These are phyloP conservation scores for Lachancea quebecensis DNA, from an alignment of 805 yeast species.

Conservation along the genomic window DNA sequence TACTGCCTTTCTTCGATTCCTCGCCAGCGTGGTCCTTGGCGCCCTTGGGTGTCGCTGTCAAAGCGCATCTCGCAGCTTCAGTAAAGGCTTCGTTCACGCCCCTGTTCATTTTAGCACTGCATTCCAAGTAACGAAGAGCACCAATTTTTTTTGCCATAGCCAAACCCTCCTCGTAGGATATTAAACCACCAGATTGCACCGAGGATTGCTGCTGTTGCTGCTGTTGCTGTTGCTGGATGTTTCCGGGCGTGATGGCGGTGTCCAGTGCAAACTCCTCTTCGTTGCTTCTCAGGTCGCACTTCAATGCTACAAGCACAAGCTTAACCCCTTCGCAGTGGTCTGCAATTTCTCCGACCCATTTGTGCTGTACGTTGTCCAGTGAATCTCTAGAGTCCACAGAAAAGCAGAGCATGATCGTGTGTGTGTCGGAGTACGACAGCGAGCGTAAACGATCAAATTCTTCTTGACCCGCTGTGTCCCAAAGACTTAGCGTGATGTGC, in stretches of 20 bases:
- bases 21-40: constrained; percentile 37
- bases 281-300: constrained; percentile 81
- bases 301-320: constrained; percentile 85
- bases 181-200: constrained; percentile 43
- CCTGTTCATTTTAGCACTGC: constrained; percentile 91
- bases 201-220: constrained; percentile 22
- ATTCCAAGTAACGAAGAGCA: constrained; percentile 89
- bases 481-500: constrained; percentile 82
- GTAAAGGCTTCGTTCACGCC: constrained; percentile 99
- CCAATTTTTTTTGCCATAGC: constrained; percentile 89
- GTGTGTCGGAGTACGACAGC: constrained; percentile 88
- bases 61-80: constrained; percentile 96
- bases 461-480: constrained; percentile 99
- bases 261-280: constrained; percentile 30
- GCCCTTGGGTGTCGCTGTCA: constrained; percentile 81
- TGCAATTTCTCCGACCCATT: constrained; percentile 95
- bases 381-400: constrained; percentile 93
- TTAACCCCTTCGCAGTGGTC: constrained; percentile 97
- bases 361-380: constrained; percentile 85
- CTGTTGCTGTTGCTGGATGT: constrained; percentile 23
- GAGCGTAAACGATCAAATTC: constrained; percentile 94
- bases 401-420: constrained; percentile 93
- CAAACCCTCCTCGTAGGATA: constrained; percentile 88
- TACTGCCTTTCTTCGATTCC: constrained; percentile 27
- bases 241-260: constrained; percentile 24